Conservation (phyloP, 176 grass and related monocot genomes). For the Miscanthus lutarioriparius region DNA sequence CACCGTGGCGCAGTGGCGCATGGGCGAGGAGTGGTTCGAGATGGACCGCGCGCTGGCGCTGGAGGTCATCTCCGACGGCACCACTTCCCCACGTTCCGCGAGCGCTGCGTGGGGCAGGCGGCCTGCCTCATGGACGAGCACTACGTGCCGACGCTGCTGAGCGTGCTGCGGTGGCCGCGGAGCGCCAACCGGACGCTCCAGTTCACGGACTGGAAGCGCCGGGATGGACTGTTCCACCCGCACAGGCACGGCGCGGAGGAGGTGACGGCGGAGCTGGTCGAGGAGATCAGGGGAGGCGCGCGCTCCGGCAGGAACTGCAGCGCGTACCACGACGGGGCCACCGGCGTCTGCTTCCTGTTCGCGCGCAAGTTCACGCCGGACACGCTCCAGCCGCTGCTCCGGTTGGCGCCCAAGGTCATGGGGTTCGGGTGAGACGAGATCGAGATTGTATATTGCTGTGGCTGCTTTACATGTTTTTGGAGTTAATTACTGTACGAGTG, state of each 20-base stretch:
- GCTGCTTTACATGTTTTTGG: no score
- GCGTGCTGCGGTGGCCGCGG: slow-evolving; percentile 20
- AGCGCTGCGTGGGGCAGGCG: slow-evolving; percentile 1
- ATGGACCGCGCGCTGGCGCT: slow-evolving; percentile 47
- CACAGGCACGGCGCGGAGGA: background rate
- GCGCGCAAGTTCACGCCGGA: slow-evolving; percentile 72
- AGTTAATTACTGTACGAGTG: no score
- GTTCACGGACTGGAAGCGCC: slow-evolving; percentile 46
- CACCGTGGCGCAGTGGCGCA: slow-evolving; percentile 51
- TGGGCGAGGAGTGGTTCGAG: slow-evolving; percentile 76
- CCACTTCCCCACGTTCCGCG: slow-evolving; percentile 62
- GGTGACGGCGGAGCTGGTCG: slow-evolving; percentile 44
- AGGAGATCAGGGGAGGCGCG: slow-evolving; percentile 45
- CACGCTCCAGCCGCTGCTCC: slow-evolving; percentile 48
- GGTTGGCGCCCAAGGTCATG: slow-evolving; percentile 54
- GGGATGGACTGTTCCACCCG: slow-evolving; percentile 22
- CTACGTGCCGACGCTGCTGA: slow-evolving; percentile 57
- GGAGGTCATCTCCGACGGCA: slow-evolving; percentile 45
- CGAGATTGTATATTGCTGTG: background rate
- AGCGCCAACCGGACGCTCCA: slow-evolving; percentile 57
- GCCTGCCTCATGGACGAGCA: slow-evolving; percentile 64
- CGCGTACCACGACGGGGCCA: slow-evolving; percentile 30
- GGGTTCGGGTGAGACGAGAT: slow-evolving; percentile 19
- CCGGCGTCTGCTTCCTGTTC: slow-evolving; percentile 54
- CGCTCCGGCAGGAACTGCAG: slow-evolving; percentile 33